Evolutionary conservation across 148 eudicot species (phyloP), one percentile per base, ranked within the genome.

Genomic region (Vaccinium vitisidaea): DNA sequence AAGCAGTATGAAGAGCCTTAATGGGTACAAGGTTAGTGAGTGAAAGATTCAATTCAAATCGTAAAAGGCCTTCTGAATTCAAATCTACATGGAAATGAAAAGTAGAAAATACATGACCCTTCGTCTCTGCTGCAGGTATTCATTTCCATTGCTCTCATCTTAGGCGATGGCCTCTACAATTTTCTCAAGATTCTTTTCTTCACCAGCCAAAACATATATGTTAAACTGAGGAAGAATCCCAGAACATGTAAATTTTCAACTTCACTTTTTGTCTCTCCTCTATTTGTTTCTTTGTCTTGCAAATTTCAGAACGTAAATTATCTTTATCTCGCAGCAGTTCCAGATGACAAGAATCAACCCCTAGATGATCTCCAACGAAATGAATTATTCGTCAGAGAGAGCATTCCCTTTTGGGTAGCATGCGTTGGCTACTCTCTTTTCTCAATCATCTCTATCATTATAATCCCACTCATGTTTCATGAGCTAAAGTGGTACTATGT

Each of bases 401-500:
- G 86, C 63, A 96, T 96, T 27, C 97, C 98, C 2, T 48, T 90
- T 19, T 94, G 98, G 98, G 84, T 92, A 27, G 94, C 99, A 19
- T 90, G 89, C 84, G 50, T 79, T 9, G 99, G 99, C 21, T 96
- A 96, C 87, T 1, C 80, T 21, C 2, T 85, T 30, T 93, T 96
- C 83, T 88, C 98, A 19, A 46, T 94, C 25, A 80, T 94, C 67
- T 91, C 99, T 46, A 85, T 94, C 79, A 88, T 92, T 15, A 77
- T 90, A 10, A 92, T 96, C 84, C 99, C 98, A 2, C 61, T 89
- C 69, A 92, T 94, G 94, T 96, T 96, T 85, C 97, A 94, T 0
- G 91, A 90, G 85, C 83, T 96, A 67, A 96, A 93, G 84, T 96
- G 99, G 99, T 94, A 94, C 74, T 92, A 86, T 30, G 93, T 96